Evolutionary conservation across 495 filamentous ascomycete genomes (phyloP).

Genomic region (Barbatosphaeria neglecta): DNA sequence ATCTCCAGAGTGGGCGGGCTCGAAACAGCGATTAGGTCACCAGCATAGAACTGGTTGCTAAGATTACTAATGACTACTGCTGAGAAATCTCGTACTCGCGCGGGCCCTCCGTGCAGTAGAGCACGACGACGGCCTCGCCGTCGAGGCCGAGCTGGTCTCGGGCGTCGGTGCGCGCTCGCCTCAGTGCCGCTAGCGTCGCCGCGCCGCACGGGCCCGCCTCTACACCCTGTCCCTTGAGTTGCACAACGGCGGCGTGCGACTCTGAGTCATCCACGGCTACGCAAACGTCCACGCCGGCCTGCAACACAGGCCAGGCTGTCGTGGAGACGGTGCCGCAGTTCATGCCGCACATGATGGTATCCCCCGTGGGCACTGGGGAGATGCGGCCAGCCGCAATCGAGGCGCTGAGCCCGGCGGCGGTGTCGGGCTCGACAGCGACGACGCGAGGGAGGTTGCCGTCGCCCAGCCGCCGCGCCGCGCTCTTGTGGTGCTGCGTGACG

Average conservation of each 20-base stretch:
- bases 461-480: slow-evolving; percentile 9
- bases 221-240: slow-evolving; percentile 33
- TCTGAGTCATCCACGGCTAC: slow-evolving; percentile 46
- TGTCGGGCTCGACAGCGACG: slow-evolving; percentile 51
- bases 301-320: slow-evolving; percentile 48
- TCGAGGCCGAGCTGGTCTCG: slow-evolving; percentile 20
- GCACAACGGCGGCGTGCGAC: slow-evolving; percentile 37
- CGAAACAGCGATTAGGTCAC: no score
- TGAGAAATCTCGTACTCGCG: slow-evolving; percentile 13
- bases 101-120: slow-evolving; percentile 20
- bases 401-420: slow-evolving; percentile 45
- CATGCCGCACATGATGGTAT: slow-evolving; percentile 58
- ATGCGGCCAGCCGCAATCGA: slow-evolving; percentile 36
- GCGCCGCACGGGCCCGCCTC: slow-evolving; percentile 54
- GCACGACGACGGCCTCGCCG: slow-evolving; percentile 39
- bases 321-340: slow-evolving; percentile 55
- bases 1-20: no score
- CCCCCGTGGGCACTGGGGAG: slow-evolving; percentile 30
- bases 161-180: slow-evolving; percentile 20
- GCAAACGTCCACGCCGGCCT: slow-evolving; percentile 43
- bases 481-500: slow-evolving; percentile 47
- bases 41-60: no score
- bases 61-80: background rate
- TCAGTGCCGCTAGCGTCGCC: slow-evolving; percentile 47
- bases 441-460: slow-evolving; percentile 13